These are phyloP conservation scores for Phaffia rhodozyma DNA, from an alignment of 1,284 basidiomycete genomes.

Conservation along the genomic window DNA sequence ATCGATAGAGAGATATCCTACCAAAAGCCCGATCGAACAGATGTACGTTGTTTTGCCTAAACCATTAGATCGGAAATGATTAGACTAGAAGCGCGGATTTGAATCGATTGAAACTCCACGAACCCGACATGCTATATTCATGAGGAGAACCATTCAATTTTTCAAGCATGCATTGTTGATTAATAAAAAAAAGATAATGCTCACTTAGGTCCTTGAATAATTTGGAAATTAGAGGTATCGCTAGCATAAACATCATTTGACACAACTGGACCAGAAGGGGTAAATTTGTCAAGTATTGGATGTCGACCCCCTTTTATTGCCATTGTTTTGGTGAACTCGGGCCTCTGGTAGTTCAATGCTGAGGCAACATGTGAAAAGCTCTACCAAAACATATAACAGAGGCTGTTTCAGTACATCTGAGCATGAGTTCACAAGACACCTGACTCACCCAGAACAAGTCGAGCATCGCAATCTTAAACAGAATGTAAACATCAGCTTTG, in stretches of 20 bases:
- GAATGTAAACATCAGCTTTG: not conserved
- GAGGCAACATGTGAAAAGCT: not conserved
- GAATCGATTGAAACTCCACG: not conserved
- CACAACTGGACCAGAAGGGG: conserved; percentile 42
- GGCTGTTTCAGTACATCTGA: too few species aligned
- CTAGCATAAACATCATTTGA: conserved; percentile 79
- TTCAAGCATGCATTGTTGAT: not conserved
- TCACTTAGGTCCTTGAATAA: conserved; percentile 78
- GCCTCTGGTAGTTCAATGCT: conserved; percentile 48
- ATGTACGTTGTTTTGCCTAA: conserved; percentile 84
- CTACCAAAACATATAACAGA: not conserved
- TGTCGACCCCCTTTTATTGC: conserved; percentile 77
- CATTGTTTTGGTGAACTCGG: conserved; percentile 71
- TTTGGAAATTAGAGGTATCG: conserved; percentile 68
- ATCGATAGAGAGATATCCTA: not conserved
- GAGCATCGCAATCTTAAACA: conserved; percentile 54
- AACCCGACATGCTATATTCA: conserved; percentile 62
- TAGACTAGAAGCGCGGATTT: not conserved
- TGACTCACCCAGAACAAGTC: conserved; percentile 67
- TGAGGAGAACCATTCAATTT: conserved; percentile 4
- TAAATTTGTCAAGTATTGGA: conserved; percentile 36
- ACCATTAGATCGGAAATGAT: not conserved
- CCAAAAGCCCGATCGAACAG: conserved; percentile 59
- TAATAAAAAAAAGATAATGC: conserved; percentile 24
- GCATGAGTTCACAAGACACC: not conserved